Percentiles rank a stretch among this genome's conserved stretches.
Evolutionary conservation across 164 flowering plant genomes (phyloP).

Genomic region (Tinospora cordifolia): DNA sequence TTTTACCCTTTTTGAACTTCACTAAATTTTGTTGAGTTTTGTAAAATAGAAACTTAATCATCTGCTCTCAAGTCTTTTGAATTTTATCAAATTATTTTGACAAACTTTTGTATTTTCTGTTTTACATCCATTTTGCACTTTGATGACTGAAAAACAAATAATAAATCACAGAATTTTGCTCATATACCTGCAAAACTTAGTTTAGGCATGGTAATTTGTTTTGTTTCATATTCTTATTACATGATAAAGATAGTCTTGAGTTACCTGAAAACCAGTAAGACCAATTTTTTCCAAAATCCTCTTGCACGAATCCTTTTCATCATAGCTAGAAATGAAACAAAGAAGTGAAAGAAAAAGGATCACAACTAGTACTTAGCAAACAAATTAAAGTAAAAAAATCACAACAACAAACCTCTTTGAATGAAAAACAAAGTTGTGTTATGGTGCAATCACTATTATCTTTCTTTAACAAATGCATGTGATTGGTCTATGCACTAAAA

Average conservation of each 20-base stretch:
- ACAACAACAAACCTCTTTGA: no score
- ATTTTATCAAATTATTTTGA: no score
- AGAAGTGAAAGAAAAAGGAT: background rate
- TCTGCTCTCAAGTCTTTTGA: no score
- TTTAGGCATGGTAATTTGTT: background rate
- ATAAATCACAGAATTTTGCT: no score
- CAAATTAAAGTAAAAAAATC: background rate
- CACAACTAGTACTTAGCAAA: background rate
- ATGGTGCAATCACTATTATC: background rate
- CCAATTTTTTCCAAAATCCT: constrained; percentile 61
- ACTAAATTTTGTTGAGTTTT: no score
- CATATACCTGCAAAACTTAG: background rate
- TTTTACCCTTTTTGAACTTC: no score
- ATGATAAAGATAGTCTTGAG: background rate
- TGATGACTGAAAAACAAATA: no score
- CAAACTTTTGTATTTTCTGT: no score
- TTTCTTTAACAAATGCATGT: no score
- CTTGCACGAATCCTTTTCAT: constrained; percentile 65
- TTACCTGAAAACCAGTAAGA: constrained; percentile 68
- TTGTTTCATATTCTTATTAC: background rate
- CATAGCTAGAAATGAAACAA: constrained; percentile 41
- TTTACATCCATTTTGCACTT: no score
- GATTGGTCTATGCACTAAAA: no score
- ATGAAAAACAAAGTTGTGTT: background rate
- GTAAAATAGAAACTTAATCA: no score